Conservation (phyloP, 1,139 yeast genomes). For the Blastobotrys elegans region DNA sequence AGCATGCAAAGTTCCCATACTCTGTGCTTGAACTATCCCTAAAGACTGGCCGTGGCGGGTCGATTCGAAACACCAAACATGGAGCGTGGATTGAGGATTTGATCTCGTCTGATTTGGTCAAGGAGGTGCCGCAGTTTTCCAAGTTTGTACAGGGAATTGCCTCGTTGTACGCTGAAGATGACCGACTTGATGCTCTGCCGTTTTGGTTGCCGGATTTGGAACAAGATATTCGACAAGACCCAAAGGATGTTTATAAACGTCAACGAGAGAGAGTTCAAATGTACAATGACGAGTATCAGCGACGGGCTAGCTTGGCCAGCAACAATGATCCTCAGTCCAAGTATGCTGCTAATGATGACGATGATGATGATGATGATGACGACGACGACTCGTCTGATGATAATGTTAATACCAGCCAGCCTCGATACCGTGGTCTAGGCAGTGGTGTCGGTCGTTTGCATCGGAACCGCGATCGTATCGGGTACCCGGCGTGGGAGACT, state of each 20-base stretch:
- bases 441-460: too few relatives aligned
- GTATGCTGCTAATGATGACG: slow-evolving; percentile 12
- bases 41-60: slow-evolving; percentile 28
- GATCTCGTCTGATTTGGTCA: slow-evolving; percentile 75
- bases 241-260: slow-evolving; percentile 65
- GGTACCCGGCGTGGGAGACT: slow-evolving; percentile 19
- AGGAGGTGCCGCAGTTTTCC: slow-evolving; percentile 86
- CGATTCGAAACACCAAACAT: slow-evolving; percentile 24
- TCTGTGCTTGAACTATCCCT: slow-evolving; percentile 84
- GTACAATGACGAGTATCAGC: slow-evolving; percentile 13
- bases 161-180: slow-evolving; percentile 81
- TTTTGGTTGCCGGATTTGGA: slow-evolving; percentile 94
- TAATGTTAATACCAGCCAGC: slow-evolving; percentile 22
- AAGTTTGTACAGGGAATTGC: slow-evolving; percentile 91
- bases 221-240: slow-evolving; percentile 68
- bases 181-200: slow-evolving; percentile 82
- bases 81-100: slow-evolving; percentile 85
- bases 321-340: slow-evolving; percentile 13
- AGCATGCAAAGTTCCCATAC: slow-evolving; percentile 79
- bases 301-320: slow-evolving; percentile 6
- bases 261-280: slow-evolving; percentile 34
- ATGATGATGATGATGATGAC: slow-evolving; percentile 16
- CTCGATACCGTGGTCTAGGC: slow-evolving; percentile 8
- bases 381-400: slow-evolving; percentile 31
- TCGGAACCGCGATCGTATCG: slow-evolving; percentile 11